Conservation (phyloP, 2,329 filamentous ascomycete species). For the Cercospora zeae-maydis region DNA sequence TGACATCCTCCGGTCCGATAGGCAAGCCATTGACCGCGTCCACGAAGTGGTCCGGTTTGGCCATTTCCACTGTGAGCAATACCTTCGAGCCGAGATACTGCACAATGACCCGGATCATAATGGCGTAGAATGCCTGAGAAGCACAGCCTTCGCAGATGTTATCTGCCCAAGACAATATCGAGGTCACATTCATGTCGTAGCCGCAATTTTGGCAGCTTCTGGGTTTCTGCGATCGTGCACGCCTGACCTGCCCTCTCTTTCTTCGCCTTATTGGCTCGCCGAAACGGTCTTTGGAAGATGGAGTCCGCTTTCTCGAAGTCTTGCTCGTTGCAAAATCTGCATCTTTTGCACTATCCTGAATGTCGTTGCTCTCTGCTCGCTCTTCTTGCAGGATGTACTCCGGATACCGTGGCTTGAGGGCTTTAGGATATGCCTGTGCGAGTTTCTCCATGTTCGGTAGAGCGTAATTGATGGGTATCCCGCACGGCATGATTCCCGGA, state of each 20-base stretch:
- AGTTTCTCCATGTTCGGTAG: neutral
- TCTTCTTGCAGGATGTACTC: neutral
- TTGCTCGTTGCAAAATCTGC: neutral
- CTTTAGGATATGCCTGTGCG: neutral
- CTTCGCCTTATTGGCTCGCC: neutral
- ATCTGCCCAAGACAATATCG: neutral
- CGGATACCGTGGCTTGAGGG: neutral
- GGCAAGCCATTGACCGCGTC: neutral
- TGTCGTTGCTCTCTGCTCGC: neutral
- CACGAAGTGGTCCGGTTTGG: neutral
- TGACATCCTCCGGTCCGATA: neutral
- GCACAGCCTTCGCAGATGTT: neutral
- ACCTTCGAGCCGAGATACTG: neutral
- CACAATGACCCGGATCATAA: neutral
- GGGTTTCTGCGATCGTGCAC: neutral
- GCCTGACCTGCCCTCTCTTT: neutral
- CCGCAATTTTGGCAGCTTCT: neutral
- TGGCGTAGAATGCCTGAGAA: neutral
- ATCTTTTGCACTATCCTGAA: neutral
- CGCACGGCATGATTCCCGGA: neutral
- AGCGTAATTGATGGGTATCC: neutral
- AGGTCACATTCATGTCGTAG: neutral
- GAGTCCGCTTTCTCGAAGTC: neutral
- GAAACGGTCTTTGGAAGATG: neutral
- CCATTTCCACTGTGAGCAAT: neutral